Evolutionary conservation across 2,329 filamentous ascomycete species (phyloP), one percentile per base, ranked within the genome.

Genomic region (Sarocladium strictum): DNA sequence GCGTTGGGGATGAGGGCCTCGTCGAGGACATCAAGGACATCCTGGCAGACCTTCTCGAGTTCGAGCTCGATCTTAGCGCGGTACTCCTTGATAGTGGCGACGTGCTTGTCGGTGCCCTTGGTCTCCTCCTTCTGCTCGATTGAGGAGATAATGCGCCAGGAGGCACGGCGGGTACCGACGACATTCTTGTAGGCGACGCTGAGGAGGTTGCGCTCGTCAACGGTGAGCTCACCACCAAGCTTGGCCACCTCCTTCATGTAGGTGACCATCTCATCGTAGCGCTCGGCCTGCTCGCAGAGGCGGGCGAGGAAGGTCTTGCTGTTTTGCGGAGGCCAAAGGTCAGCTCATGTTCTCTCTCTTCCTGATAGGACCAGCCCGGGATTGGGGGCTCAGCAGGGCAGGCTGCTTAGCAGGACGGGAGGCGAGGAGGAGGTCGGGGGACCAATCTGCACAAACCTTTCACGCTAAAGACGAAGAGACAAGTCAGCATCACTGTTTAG

Each of bases 241-340:
- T 96, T 95, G 76, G 93, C 93, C 69, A 97, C 93, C 87, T 97
- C 91, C 90, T 97, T 97, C 94, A 97, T 97, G 82, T 93, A 97
- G 72, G 86, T 91, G 67, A 97, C 93, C 93, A 97, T 97, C 80
- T 97, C 94, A 93, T 99, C 93, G 80, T 99, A 99, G 73, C 93
- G 93, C 85, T 97, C 94, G 74, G 94, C 94, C 86, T 99, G 94
- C 89, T 97, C 94, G 84, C 94, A 97, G 74, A 99, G 91, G 81
- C 94, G 87, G 77, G 94, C 94, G 76, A 97, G 90, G 85, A 97
- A 97, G 73, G 94, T 97, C 87, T 97, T 97, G 88, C 91, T 96
- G 74, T 72, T 23, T 53, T 55, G 61, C 47, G 47, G 26, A 17
- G 35, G 43, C 27, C 47, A 33, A 49, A 32, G 41, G 53, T 55